Conservation (phyloP, 106 monocot species). For the Agapanthus africanus region DNA sequence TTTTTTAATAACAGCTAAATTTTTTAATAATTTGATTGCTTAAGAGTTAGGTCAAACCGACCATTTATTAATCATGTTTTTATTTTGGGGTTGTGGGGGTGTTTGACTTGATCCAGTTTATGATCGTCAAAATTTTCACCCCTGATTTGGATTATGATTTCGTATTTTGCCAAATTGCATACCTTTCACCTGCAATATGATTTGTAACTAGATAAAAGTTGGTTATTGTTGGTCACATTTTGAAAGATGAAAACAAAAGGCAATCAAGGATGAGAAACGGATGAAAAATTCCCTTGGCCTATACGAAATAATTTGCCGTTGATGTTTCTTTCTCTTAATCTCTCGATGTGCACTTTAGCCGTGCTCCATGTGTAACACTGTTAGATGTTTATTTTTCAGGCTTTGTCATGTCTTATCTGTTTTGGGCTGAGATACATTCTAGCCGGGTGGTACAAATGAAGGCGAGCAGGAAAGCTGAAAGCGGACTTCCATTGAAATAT, state of each 20-base stretch:
- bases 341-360: too few species aligned
- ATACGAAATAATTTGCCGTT: background rate
- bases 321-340: background rate
- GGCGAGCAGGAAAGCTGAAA: slow-evolving; percentile 1
- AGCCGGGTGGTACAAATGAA: slow-evolving; percentile 78
- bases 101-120: too few species aligned
- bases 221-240: background rate
- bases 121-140: too few species aligned
- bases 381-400: slow-evolving; percentile 22
- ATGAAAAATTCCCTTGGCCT: background rate
- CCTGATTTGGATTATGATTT: too few species aligned
- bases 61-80: background rate
- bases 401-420: slow-evolving; percentile 50
- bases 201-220: background rate
- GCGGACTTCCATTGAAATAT: too few species aligned
- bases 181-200: background rate
- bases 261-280: background rate
- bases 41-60: too few species aligned
- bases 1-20: too few species aligned
- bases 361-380: background rate
- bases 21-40: too few species aligned
- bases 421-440: slow-evolving; percentile 50
- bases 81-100: too few species aligned
- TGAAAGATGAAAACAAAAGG: background rate
- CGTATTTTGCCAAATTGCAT: background rate